Base-by-base conservation (phyloP, 2,329 filamentous ascomycete genomes). In the Emmonsiellopsis sp. region DNA sequence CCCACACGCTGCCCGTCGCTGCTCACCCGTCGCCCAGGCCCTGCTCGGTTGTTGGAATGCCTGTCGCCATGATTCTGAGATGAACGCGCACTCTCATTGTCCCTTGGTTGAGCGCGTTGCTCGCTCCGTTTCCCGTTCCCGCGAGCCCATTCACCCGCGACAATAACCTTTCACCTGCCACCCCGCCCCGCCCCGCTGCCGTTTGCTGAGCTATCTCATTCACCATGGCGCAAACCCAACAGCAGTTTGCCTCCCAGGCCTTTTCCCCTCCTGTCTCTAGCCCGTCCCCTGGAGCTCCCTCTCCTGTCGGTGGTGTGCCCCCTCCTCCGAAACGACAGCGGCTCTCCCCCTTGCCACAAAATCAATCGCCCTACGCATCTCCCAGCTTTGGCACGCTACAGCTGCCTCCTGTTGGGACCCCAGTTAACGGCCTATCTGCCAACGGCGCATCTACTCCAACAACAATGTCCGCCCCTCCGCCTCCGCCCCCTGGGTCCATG, bases 301-400 rank as follows among this genome's bases (percentile, higher is more conserved):
- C 80, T 58, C 71, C 77, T 13, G 71, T 69, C 51, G 69, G 67
- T 57, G 65, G 61, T 63, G 68, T 65, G 69, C 71, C 65, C 48
- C 86, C 86, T 48, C 84, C 87, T 13, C 81, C 80, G 55, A 92
- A 93, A 73, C 81, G 87, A 66, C 84, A 80, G 66, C 85, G 82
- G 53, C 73, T 87, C 47, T 88, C 85, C 31, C 84, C 85, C 50
- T 84, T 83, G 54, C 80, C 84, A 36, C 72, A 77, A n/a, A 84
- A 86, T 50, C 77, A 71, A 45, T 70, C 70, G 32, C 83, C 85
- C 60, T 84, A 85, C 54, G 77, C 74, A 49, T 86, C 83, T 36
- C 81, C 82, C 0, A 83, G 83, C 63, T 74, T 71, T 60, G 63
- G 65, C 40, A 76, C 58, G 68, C 73, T 60, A 76, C 80, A 57